Evolutionary conservation across 1,139 yeast genomes (phyloP).

Genomic region (Protomyces macrosporus): DNA sequence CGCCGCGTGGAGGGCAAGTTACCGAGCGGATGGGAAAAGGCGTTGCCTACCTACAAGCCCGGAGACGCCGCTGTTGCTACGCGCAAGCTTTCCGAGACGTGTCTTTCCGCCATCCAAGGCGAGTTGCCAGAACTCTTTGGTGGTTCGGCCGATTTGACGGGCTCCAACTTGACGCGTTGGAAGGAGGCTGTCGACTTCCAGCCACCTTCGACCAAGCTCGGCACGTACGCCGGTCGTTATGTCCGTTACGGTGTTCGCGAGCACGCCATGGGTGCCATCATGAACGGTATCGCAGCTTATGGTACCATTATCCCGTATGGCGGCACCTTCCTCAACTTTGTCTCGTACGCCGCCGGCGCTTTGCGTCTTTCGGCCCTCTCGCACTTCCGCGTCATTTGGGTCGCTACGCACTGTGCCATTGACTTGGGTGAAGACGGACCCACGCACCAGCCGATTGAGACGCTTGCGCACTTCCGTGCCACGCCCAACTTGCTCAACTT

Average conservation of each 20-base stretch:
- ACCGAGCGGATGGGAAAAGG: conserved; percentile 77
- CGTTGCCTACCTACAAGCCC: conserved; percentile 75
- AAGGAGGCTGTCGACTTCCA: conserved; percentile 85
- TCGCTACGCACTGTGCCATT: conserved; percentile 97
- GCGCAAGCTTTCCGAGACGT: conserved; percentile 88
- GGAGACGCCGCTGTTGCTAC: conserved; percentile 82
- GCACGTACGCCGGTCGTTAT: conserved; percentile 88
- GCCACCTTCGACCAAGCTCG: conserved; percentile 74
- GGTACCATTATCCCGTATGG: conserved; percentile 94
- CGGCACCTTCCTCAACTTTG: conserved; percentile 98
- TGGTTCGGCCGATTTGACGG: conserved; percentile 98
- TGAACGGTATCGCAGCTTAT: conserved; percentile 95
- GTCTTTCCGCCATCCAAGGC: conserved; percentile 59
- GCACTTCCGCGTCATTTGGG: conserved; percentile 92
- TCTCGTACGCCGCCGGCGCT: conserved; percentile 97
- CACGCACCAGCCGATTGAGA: conserved; percentile 99
- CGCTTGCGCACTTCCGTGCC: conserved; percentile 97
- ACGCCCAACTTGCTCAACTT: conserved; percentile 90
- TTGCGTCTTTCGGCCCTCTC: conserved; percentile 91
- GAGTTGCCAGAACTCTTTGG: conserved; percentile 85
- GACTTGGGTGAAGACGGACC: conserved; percentile 99
- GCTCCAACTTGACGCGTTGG: conserved; percentile 94
- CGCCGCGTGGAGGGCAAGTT: conserved; percentile 79
- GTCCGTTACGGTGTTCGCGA: conserved; percentile 98
- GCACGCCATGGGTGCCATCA: conserved; percentile 99